Evolutionary conservation across 2,329 filamentous ascomycete genomes (phyloP).

Genomic region (Aspergillus chevalieri): DNA sequence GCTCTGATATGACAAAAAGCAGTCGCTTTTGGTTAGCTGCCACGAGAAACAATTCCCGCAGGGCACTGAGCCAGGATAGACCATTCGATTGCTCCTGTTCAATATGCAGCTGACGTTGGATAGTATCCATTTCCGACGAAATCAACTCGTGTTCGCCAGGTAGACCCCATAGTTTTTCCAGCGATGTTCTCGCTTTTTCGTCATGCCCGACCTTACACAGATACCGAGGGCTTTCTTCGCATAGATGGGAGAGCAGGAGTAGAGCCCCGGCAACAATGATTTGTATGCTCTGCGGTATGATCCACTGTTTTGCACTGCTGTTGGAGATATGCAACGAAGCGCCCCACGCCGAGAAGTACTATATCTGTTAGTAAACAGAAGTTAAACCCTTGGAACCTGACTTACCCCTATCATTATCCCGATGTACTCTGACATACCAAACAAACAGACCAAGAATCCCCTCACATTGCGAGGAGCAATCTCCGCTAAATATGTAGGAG

Average conservation of each 20-base stretch:
- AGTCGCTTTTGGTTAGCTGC: conserved; percentile 64
- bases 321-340: conserved; percentile 43
- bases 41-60: conserved; percentile 46
- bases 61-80: background rate
- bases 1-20: conserved; percentile 58
- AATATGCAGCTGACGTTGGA: background rate
- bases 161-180: background rate
- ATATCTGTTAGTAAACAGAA: background rate
- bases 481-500: conserved; percentile 85
- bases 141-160: conserved; percentile 1
- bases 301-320: conserved; percentile 40
- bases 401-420: conserved; percentile 17
- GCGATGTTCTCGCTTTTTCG: background rate
- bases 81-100: background rate
- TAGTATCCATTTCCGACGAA: conserved; percentile 1
- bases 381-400: background rate
- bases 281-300: conserved; percentile 64
- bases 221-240: conserved; percentile 61
- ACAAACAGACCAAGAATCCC: conserved; percentile 47
- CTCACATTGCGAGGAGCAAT: conserved; percentile 65
- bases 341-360: conserved; percentile 37
- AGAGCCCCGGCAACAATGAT: conserved; percentile 66
- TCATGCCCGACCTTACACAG: conserved; percentile 46
- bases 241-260: conserved; percentile 59
- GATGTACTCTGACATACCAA: conserved; percentile 16